Percentiles rank a stretch among this genome's conserved stretches.
Evolutionary conservation across 305 asterid genomes (phyloP).

Genomic region (Fraxinus platypoda): DNA sequence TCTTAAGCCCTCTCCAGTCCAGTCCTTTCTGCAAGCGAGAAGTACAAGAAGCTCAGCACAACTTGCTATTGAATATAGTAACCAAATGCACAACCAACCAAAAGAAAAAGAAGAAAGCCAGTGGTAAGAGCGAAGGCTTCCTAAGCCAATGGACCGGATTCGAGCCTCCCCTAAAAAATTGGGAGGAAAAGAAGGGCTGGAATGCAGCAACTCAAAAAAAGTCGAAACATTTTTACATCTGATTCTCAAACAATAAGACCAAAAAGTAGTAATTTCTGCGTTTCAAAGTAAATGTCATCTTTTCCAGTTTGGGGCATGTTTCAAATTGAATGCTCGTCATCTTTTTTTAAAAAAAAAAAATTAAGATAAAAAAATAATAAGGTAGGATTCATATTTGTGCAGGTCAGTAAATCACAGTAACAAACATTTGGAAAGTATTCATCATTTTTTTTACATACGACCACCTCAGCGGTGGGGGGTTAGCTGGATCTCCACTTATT

Average conservation of each 20-base stretch:
- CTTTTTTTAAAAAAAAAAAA: not conserved
- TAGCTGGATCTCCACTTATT: not conserved
- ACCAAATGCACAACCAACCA: not conserved
- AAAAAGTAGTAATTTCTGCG: not conserved
- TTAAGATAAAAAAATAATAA: no score
- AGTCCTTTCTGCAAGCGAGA: constrained; percentile 59
- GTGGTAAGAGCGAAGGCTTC: not conserved
- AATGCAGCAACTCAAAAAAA: not conserved
- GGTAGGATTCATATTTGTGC: not conserved
- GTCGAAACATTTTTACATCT: not conserved
- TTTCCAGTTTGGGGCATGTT: not conserved
- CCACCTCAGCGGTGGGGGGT: not conserved
- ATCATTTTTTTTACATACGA: not conserved
- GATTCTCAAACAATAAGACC: not conserved
- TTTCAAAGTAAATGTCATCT: not conserved
- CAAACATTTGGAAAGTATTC: not conserved
- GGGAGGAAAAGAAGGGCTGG: not conserved
- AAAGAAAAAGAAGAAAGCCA: not conserved
- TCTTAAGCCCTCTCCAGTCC: constrained; percentile 51
- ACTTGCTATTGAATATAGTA: not conserved
- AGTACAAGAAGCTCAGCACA: constrained; percentile 9
- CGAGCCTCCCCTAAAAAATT: not conserved
- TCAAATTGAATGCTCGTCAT: not conserved
- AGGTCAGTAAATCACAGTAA: not conserved
- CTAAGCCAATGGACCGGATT: not conserved